phyloP scores from a whole-genome alignment of 306 rosid genomes.

The Potentilla sterilis region DNA sequence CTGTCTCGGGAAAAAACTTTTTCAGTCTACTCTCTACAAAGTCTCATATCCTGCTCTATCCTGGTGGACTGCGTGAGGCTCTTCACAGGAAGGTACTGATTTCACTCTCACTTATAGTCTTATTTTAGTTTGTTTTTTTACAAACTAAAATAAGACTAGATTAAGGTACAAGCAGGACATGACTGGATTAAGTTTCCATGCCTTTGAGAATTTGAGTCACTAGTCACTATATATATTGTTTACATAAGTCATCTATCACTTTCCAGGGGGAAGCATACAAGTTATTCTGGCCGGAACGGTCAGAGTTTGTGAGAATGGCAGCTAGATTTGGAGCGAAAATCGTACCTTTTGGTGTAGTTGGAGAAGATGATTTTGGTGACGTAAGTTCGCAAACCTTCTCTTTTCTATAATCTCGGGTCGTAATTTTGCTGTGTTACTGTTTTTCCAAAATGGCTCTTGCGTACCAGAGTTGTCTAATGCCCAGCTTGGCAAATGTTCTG shows the following conservation, averaged over 20 bases:
- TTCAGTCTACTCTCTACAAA: constrained; percentile 72
- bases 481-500: not conserved
- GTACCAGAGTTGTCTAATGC: too few relatives aligned
- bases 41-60: constrained; percentile 75
- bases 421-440: not conserved
- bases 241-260: not conserved
- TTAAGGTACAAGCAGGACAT: too few relatives aligned
- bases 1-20: constrained; percentile 58
- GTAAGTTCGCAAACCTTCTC: constrained; percentile 36
- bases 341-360: constrained; percentile 80
- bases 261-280: constrained; percentile 83
- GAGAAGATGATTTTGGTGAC: constrained; percentile 80
- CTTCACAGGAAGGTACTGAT: constrained; percentile 74
- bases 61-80: constrained; percentile 96
- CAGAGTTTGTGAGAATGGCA: constrained; percentile 94
- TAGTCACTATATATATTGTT: not conserved
- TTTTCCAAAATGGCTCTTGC: too few relatives aligned
- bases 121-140: too few relatives aligned
- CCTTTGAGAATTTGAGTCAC: constrained; percentile 1
- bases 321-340: constrained; percentile 88
- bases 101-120: not conserved
- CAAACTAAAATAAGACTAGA: too few relatives aligned
- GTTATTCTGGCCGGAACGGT: constrained; percentile 85
- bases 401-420: too few relatives aligned
- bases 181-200: constrained; percentile 34